Evolutionary conservation across 257 asterid genomes (phyloP).

Genomic region (Plantago major): DNA sequence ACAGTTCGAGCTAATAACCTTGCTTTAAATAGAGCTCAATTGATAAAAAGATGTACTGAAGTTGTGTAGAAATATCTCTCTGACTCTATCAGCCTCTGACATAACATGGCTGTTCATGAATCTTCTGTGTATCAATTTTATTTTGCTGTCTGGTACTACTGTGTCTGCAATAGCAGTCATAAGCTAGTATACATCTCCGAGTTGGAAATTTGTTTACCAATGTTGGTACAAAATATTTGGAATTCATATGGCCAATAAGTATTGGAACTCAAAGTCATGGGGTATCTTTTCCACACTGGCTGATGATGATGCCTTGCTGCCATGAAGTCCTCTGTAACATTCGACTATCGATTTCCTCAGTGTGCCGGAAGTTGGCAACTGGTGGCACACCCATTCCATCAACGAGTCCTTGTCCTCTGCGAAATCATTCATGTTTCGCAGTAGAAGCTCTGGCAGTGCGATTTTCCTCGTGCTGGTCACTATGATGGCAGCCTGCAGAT

Average conservation of each 20-base stretch:
- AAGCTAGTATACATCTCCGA: background rate
- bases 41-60: no score
- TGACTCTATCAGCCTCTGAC: no score
- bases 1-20: no score
- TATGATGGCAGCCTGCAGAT: slow-evolving; percentile 72
- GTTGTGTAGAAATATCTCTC: no score
- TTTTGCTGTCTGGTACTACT: no score
- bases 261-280: slow-evolving; percentile 81
- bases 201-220: background rate
- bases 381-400: slow-evolving; percentile 73
- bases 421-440: slow-evolving; percentile 57
- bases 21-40: no score
- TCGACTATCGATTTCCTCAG: slow-evolving; percentile 73
- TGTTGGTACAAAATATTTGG: background rate
- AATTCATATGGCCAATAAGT: slow-evolving; percentile 37
- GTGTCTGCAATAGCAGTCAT: no score
- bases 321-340: slow-evolving; percentile 43
- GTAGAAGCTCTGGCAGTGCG: slow-evolving; percentile 71
- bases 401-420: slow-evolving; percentile 50
- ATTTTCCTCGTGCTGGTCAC: slow-evolving; percentile 52
- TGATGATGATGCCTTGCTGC: slow-evolving; percentile 26
- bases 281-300: slow-evolving; percentile 61
- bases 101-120: no score
- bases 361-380: slow-evolving; percentile 70
- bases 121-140: no score